Base-by-base conservation (phyloP, 306 rosid genomes). In the Geum urbanum region DNA sequence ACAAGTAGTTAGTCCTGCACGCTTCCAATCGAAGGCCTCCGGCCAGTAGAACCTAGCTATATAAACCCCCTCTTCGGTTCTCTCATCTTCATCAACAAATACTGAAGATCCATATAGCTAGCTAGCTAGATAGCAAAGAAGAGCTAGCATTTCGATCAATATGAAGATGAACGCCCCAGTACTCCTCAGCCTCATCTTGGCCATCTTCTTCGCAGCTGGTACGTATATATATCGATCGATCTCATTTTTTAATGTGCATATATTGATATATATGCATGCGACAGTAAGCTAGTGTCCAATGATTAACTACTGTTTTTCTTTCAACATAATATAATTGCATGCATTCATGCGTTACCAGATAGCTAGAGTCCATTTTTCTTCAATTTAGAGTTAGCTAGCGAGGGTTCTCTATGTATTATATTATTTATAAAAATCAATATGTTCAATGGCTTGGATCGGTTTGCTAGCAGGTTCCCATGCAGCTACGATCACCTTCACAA, bases 401-500 rank as follows among this genome's bases (percentile, higher is more conserved):
- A n/a, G n/a, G n/a, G 56, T 27, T 12, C 18, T 9, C 32, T 52
- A 50, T 8, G 4, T 19, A 8, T 24, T 53, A 9, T 9, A 3
- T 19, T 4, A 0, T 6, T n/a, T n/a, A n/a, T n/a, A n/a, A n/a
- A n/a, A n/a, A n/a, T n/a, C n/a, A n/a, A n/a, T n/a, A n/a, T n/a
- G n/a, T n/a, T n/a, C n/a, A n/a, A n/a, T n/a, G n/a, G n/a, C n/a
- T n/a, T n/a, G n/a, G n/a, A n/a, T n/a, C n/a, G n/a, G 62, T 56
- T 56, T 13, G n/a, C 2, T 46, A 49, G 77, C 72, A 82, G 86
- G 84, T 49, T 79, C 49, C 4, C 60, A 74, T 5, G 78, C 89
- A 9, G 86, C 82, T 16, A 80, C 71, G 5, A 71, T 86, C 60
- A 77, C 79, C 1, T 69, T 90, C 8, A 82, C 12, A 35, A 90